These are phyloP conservation scores for Toxicodendron radicans DNA, from an alignment of 345 rosid genomes.

Conservation along the genomic window DNA sequence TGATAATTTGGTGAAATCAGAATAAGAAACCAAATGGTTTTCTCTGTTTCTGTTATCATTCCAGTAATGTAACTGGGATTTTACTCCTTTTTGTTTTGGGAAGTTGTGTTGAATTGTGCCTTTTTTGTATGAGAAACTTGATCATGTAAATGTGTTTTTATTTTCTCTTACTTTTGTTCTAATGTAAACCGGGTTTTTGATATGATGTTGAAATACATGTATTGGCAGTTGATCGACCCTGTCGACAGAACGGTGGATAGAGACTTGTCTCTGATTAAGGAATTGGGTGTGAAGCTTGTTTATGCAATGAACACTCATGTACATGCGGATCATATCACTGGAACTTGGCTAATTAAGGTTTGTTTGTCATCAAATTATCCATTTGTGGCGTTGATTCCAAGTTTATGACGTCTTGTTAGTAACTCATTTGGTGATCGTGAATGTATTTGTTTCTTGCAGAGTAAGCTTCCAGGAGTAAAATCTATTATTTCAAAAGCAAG, in stretches of 20 bases:
- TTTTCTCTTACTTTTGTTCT: background rate
- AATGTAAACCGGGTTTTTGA: background rate
- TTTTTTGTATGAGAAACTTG: background rate
- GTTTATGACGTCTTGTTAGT: background rate
- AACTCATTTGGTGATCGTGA: constrained; percentile 1
- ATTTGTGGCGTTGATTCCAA: constrained; percentile 6
- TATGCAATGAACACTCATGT: constrained; percentile 95
- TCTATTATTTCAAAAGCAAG: constrained; percentile 85
- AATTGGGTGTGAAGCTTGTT: constrained; percentile 70
- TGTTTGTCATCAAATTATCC: background rate
- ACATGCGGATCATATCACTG: constrained; percentile 97
- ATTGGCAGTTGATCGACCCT: constrained; percentile 83
- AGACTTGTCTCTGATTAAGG: constrained; percentile 65
- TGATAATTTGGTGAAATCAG: too few species aligned
- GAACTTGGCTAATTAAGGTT: constrained; percentile 89
- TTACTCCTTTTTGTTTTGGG: background rate
- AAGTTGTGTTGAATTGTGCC: background rate
- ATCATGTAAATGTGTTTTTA: background rate
- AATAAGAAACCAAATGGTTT: background rate
- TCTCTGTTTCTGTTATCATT: background rate
- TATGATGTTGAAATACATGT: background rate
- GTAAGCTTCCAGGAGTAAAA: constrained; percentile 54
- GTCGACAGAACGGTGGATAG: constrained; percentile 90
- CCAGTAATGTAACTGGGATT: background rate
- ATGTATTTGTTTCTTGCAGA: constrained; percentile 37